A percentile compares a stretch with the other conserved stretches of the same genome.
phyloP scores from a whole-genome alignment of 2,329 filamentous ascomycete genomes.

The Stagonosporopsis cucurbitacearum region DNA sequence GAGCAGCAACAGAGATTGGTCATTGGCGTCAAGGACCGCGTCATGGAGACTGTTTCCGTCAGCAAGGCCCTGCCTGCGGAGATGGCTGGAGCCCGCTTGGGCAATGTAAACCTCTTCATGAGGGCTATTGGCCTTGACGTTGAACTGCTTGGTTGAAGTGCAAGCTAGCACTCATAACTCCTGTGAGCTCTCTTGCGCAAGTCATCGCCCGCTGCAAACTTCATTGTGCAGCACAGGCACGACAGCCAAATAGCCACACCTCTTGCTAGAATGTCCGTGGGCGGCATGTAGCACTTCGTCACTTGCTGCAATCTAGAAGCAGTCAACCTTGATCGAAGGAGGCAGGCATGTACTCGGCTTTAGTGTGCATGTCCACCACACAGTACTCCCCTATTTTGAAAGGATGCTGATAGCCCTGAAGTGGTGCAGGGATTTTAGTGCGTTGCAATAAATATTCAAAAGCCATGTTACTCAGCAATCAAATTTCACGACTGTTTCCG shows the following conservation, averaged over 20 bases:
- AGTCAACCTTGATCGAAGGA: neutral
- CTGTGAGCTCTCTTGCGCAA: constrained; percentile 2
- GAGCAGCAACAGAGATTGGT: constrained; percentile 96
- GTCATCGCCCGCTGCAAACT: neutral
- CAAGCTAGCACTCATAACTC: neutral
- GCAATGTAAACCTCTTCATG: constrained; percentile 98
- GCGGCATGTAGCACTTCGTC: constrained; percentile 1
- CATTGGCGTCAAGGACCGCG: constrained; percentile 94
- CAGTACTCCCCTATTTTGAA: constrained; percentile 21
- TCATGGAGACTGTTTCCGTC: constrained; percentile 91
- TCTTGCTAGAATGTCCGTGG: constrained; percentile 1
- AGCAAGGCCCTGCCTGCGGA: constrained; percentile 88
- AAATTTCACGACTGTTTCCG: constrained; percentile 9
- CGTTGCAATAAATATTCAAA: constrained; percentile 14
- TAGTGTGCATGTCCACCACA: constrained; percentile 14
- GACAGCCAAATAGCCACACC: neutral
- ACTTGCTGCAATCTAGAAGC: neutral
- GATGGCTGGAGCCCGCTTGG: constrained; percentile 81
- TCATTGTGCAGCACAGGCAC: neutral
- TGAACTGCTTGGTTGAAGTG: constrained; percentile 67
- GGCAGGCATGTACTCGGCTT: constrained; percentile 10
- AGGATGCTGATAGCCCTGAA: constrained; percentile 18
- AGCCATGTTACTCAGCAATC: constrained; percentile 5
- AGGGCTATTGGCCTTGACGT: constrained; percentile 98
- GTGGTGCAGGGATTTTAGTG: constrained; percentile 20